Base-by-base conservation (phyloP, 2,329 filamentous ascomycete genomes). In the Emergomyces africanus region DNA sequence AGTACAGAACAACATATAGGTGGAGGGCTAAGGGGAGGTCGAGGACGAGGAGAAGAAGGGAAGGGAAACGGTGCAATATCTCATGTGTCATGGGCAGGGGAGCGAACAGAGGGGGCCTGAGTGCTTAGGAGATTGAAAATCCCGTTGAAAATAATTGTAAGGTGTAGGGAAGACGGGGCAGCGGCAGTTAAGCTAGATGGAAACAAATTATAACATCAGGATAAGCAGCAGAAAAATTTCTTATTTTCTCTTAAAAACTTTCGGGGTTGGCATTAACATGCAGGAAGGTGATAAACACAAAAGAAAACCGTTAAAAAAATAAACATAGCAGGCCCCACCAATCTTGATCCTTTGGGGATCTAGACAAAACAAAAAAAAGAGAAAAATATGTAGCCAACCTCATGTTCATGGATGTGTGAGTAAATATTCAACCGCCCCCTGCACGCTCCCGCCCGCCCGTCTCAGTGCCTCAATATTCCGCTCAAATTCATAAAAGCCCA, bases 401-500 rank as follows among this genome's bases (percentile, higher is more conserved):
- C 12, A 51, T 46, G 33, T 39, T 58, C 51, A 74, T 37, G 66
- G 64, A 61, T 70, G 66, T 62, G 64, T 72, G 54, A 75, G 64
- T 4, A 75, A 65, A 64, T 74, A 74, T 54, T 75, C 73, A 56
- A 75, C 68, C 2, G 74, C 94, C 12, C 92, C 94, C 71, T 97
- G 90, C 46, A 97, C 94, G 71, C 89, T 96, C 12, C 94, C 94
- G 9, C 94, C 94, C 61, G 89, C 89, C 67, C 92, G 83, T 72
- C 92, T 82, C 68, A 99, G 76, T 5, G 94, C 94, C 59, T 88
- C 85, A 37, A 99, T 84, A 66, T 99, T 99, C 66, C 88, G 79
- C 57, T 99, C 92, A 69, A 97, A 99, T 70, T 99, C 91, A 71
- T 85, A 96, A 75, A 99, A 99, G 2, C 94, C 94, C 94, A 99